Conservation (phyloP, 768 basidiomycete species). For the Termitomyces sp. region DNA sequence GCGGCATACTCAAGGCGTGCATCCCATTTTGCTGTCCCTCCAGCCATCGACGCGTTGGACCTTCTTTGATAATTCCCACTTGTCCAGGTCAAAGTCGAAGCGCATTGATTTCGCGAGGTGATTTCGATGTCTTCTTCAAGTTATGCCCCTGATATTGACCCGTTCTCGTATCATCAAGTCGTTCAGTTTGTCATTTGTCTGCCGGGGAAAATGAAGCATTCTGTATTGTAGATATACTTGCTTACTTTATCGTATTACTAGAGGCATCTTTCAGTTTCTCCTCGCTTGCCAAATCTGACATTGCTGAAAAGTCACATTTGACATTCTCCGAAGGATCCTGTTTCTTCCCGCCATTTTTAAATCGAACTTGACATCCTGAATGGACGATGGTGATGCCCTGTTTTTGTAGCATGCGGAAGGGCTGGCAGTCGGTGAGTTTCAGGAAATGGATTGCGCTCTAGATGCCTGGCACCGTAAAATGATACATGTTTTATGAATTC, state of each 20-base stretch:
- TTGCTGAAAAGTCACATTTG: neutral
- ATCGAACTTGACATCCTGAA: neutral
- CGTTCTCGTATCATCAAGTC: slow-evolving; percentile 56
- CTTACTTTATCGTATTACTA: neutral
- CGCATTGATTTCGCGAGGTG: slow-evolving; percentile 43
- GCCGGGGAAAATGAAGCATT: no score
- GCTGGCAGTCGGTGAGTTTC: slow-evolving; percentile 24
- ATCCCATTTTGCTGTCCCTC: slow-evolving; percentile 56
- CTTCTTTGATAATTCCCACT: slow-evolving; percentile 73
- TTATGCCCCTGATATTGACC: slow-evolving; percentile 41
- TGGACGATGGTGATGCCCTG: neutral
- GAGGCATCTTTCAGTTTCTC: neutral
- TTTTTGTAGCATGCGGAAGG: neutral
- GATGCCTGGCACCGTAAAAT: slow-evolving; percentile 25
- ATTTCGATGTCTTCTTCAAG: slow-evolving; percentile 55
- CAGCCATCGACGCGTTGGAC: slow-evolving; percentile 61
- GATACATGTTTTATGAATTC: slow-evolving; percentile 53
- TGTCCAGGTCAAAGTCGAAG: slow-evolving; percentile 47
- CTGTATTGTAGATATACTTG: neutral
- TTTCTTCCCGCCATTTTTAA: neutral
- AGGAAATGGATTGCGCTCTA: slow-evolving; percentile 43
- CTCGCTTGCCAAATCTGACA: neutral
- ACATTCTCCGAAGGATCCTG: neutral
- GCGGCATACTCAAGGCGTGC: slow-evolving; percentile 37
- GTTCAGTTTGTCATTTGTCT: slow-evolving; percentile 25